Conservation (phyloP, 352 stramenopile species). For the Phytophthora agathidicida region DNA sequence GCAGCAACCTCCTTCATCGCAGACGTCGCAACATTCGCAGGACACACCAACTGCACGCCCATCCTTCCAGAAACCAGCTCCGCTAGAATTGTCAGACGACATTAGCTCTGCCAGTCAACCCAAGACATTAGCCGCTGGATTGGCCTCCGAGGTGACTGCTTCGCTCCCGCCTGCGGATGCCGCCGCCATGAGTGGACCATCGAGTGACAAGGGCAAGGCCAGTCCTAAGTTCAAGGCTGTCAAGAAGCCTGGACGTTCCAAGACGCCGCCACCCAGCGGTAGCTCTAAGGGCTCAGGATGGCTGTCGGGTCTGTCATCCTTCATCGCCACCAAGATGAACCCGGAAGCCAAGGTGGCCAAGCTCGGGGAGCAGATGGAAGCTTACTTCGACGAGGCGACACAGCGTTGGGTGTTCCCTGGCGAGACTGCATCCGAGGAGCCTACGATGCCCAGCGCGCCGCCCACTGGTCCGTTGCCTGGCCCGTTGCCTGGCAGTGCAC, state of each 20-base stretch:
- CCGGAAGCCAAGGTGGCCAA: slow-evolving; percentile 85
- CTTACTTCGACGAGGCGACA: slow-evolving; percentile 81
- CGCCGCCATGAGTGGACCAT: slow-evolving; percentile 44
- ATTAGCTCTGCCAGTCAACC: slow-evolving; percentile 18
- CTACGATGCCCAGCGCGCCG: slow-evolving; percentile 66
- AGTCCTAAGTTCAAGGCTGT: slow-evolving; percentile 69
- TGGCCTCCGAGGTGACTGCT: slow-evolving; percentile 21
- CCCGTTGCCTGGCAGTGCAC: slow-evolving; percentile 60
- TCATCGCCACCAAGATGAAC: slow-evolving; percentile 82
- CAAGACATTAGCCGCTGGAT: slow-evolving; percentile 15
- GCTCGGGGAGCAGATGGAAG: slow-evolving; percentile 78
- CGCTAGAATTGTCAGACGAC: slow-evolving; percentile 10
- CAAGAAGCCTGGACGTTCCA: slow-evolving; percentile 72
- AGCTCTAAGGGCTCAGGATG: slow-evolving; percentile 66
- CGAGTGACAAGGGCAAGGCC: slow-evolving; percentile 74
- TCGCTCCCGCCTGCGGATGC: slow-evolving; percentile 24
- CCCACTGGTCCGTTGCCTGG: slow-evolving; percentile 68
- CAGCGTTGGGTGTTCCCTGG: slow-evolving; percentile 91
- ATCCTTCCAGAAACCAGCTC: slow-evolving; percentile 22
- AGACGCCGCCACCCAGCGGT: slow-evolving; percentile 80
- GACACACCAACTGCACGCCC: slow-evolving; percentile 7
- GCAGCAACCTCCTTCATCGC: slow-evolving; percentile 26
- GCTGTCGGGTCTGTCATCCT: slow-evolving; percentile 67
- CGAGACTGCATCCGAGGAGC: slow-evolving; percentile 69
- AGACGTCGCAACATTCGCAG: slow-evolving; percentile 34